Evolutionary conservation across 305 asterid genomes (phyloP).

Genomic region (Euphrasia arctica): DNA sequence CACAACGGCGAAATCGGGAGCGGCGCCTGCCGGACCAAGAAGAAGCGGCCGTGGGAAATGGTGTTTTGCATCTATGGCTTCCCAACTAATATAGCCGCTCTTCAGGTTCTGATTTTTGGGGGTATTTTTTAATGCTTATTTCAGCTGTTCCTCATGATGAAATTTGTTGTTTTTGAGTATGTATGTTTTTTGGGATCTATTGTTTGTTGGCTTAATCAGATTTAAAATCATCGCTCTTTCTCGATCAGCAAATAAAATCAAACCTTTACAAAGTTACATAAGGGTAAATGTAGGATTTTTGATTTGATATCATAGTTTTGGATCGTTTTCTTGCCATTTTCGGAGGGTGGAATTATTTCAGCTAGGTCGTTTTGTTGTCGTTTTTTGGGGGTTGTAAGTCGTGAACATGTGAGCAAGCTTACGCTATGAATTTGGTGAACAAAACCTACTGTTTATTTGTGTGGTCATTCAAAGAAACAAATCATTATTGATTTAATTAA

Average conservation of each 20-base stretch:
- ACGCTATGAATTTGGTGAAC: too few species aligned
- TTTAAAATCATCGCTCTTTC: too few species aligned
- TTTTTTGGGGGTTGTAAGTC: too few species aligned
- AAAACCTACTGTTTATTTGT: neutral
- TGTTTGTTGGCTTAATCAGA: too few species aligned
- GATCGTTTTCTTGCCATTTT: too few species aligned
- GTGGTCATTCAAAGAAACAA: neutral
- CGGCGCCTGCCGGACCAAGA: constrained; percentile 81
- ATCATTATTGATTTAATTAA: neutral
- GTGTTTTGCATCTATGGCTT: constrained; percentile 84
- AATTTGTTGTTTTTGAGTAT: neutral
- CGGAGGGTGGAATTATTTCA: too few species aligned
- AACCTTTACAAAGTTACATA: too few species aligned
- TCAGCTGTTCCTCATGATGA: constrained; percentile 2
- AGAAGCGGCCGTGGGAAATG: constrained; percentile 90
- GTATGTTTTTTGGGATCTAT: neutral
- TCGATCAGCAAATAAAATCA: too few species aligned
- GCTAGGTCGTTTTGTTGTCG: neutral
- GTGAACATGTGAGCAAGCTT: too few species aligned
- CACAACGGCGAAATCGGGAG: constrained; percentile 82
- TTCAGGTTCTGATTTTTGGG: constrained; percentile 31
- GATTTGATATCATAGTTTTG: too few species aligned
- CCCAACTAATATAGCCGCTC: constrained; percentile 60
- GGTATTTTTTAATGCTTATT: neutral
- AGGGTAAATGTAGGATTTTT: too few species aligned